These are phyloP conservation scores for Scheffersomyces cryptocercus DNA, from an alignment of 1,139 yeast genomes.

Conservation along the genomic window DNA sequence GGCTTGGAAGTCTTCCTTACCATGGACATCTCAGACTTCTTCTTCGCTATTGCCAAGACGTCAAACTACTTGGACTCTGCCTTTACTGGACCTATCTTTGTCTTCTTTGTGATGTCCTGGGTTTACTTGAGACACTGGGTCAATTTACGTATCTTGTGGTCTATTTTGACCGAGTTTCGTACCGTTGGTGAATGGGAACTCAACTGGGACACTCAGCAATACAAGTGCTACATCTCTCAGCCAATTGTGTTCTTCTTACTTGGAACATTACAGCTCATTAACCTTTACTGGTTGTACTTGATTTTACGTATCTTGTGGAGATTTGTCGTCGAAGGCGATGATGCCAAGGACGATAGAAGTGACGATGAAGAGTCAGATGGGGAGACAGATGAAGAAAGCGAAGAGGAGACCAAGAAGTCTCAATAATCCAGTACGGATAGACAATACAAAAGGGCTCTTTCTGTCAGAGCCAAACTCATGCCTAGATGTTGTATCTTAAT, in stretches of 20 bases:
- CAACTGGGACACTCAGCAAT: constrained; percentile 88
- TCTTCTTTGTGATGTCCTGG: constrained; percentile 75
- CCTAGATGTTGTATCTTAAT: too few species aligned
- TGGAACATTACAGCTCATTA: constrained; percentile 79
- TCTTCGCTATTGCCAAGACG: constrained; percentile 79
- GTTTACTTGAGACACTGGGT: constrained; percentile 84
- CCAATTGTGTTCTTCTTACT: constrained; percentile 80
- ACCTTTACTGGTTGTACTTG: constrained; percentile 82
- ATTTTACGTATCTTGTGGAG: constrained; percentile 78
- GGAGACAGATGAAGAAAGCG: constrained; percentile 30
- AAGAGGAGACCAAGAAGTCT: constrained; percentile 26
- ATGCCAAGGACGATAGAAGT: constrained; percentile 81
- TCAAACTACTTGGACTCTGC: constrained; percentile 78
- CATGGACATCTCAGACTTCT: constrained; percentile 94
- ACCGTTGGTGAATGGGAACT: constrained; percentile 81
- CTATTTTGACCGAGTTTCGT: constrained; percentile 82
- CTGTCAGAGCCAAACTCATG: too few species aligned
- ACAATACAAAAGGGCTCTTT: too few species aligned
- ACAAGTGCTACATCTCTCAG: constrained; percentile 94
- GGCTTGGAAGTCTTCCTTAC: constrained; percentile 89
- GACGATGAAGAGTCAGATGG: constrained; percentile 74
- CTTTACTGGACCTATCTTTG: constrained; percentile 63
- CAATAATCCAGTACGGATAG: constrained; percentile 9
- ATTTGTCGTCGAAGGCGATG: constrained; percentile 54
- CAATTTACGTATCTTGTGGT: constrained; percentile 79